Percentiles rank a stretch among this genome's conserved stretches.
These are phyloP conservation scores for Deuterostichococcus epilithicus DNA, from an alignment of 139 green algal species.

Conservation along the genomic window DNA sequence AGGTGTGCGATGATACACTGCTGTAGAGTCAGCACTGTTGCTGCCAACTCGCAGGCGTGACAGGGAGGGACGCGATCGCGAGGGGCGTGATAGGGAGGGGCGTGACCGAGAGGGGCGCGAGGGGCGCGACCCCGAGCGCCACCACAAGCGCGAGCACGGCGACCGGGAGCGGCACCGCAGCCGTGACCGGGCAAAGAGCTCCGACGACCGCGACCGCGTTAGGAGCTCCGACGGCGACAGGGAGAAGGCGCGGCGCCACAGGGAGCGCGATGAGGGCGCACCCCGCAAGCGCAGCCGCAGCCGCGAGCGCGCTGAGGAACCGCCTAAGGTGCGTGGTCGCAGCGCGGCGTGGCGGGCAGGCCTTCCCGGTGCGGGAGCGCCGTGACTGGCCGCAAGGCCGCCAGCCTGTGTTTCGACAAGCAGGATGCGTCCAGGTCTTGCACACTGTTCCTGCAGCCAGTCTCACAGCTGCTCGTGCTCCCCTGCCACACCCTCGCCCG, in stretches of 20 bases:
- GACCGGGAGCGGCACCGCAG: not conserved
- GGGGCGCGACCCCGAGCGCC: not conserved
- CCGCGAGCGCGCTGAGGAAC: not conserved
- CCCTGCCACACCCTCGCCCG: not conserved
- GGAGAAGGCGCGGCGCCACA: not conserved
- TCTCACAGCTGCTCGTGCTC: not conserved
- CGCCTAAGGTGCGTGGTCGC: not conserved
- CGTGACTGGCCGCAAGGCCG: no score
- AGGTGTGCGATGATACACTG: no score
- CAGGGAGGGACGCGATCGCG: slow-evolving; percentile 3
- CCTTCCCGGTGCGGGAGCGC: not conserved
- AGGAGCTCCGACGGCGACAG: slow-evolving; percentile 1
- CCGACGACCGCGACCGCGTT: slow-evolving; percentile 12
- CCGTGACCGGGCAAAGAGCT: not conserved
- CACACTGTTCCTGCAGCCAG: no score
- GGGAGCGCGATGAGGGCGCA: not conserved
- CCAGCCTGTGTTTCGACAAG: no score
- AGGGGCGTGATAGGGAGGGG: not conserved
- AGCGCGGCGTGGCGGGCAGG: not conserved
- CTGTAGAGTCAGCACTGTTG: no score
- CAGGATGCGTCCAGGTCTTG: no score
- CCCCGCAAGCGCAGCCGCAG: not conserved
- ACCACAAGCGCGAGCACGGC: not conserved
- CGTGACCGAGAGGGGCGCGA: not conserved
- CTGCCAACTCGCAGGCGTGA: no score